A percentile compares a stretch with the other conserved stretches of the same genome.
phyloP scores from a whole-genome alignment of 768 basidiomycete genomes.

The Podaxis rugospora region DNA sequence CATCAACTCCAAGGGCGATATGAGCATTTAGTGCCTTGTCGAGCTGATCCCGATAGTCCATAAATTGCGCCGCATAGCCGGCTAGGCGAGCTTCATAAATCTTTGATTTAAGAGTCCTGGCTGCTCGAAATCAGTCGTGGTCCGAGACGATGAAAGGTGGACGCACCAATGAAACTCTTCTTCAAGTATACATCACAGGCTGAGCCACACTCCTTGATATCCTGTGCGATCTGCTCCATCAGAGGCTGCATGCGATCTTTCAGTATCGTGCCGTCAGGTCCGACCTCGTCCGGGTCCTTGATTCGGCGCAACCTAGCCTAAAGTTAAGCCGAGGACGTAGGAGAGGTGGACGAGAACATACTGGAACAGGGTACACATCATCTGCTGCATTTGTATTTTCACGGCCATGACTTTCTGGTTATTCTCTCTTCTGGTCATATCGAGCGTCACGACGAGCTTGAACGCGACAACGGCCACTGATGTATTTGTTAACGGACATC shows the following conservation, averaged over 20 bases:
- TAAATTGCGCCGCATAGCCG: conserved; percentile 27
- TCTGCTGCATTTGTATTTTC: conserved; percentile 45
- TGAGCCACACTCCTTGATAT: conserved; percentile 40
- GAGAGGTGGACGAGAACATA: conserved; percentile 18
- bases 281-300: conserved; percentile 19
- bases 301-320: conserved; percentile 25
- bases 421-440: conserved; percentile 45
- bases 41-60: conserved; percentile 29
- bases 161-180: conserved; percentile 35
- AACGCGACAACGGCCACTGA: conserved; percentile 47
- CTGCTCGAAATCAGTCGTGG: conserved; percentile 16
- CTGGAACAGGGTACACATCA: conserved; percentile 44
- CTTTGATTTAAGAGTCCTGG: conserved; percentile 30
- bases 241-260: conserved; percentile 26
- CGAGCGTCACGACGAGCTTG: conserved; percentile 42
- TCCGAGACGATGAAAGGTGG: background rate
- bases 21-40: conserved; percentile 33
- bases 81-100: conserved; percentile 35
- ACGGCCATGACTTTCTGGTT: conserved; percentile 43
- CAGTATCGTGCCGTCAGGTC: conserved; percentile 27
- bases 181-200: conserved; percentile 43
- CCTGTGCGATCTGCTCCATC: conserved; percentile 27
- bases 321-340: background rate
- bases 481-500: background rate
- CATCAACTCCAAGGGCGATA: conserved; percentile 31